Evolutionary conservation across 2,329 filamentous ascomycete genomes (phyloP), one percentile per base, ranked within the genome.

Genomic region (Cercospora sp.): DNA sequence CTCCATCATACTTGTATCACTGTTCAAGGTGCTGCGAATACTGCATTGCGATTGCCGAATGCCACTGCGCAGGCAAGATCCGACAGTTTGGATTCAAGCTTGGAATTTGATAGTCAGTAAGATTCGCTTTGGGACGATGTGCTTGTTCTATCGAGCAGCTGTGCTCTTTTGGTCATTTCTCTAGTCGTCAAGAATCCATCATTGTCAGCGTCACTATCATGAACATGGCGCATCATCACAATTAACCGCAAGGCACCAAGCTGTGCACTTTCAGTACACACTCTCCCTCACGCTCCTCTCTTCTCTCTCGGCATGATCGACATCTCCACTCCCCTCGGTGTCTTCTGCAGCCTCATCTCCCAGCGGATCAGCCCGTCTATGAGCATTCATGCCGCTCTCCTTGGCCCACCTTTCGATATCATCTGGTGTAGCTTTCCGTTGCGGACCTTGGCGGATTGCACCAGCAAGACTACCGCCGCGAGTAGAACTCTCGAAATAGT

Each of bases 311-410:
- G 71, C 71, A 51, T 66, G 61, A 55, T 75, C 73, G 12, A 75
- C 10, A 43, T 75, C 69, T 43, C 71, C 65, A 64, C 59, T 49
- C 8, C 43, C 32, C 55, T 58, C 43, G 45, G 60, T 12, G 64
- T 66, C 37, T 63, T 34, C 61, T 34, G 21, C 67, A 24, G 76
- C 74, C 62, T 80, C 80, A 70, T 85, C 83, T 0, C 83, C 83
- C 16, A 85, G 74, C 5, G 80, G 75, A 73, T 85, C 82, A 0
- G 83, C 83, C 43, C 78, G 74, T 21, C 78, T 77, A 1, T 82
- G 82, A 2, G 69, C 72, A 0, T 81, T 80, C 82, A 85, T 84
- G 1, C 83, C 83, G 32, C 81, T 82, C 70, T 85, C 81, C 18
- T 77, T 75, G 61, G 79, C 79, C 83, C 83, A 85, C 16, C 73